These are phyloP conservation scores for Aspergillus pseudonomiae DNA, from an alignment of 2,329 filamentous ascomycete genomes.

Conservation along the genomic window DNA sequence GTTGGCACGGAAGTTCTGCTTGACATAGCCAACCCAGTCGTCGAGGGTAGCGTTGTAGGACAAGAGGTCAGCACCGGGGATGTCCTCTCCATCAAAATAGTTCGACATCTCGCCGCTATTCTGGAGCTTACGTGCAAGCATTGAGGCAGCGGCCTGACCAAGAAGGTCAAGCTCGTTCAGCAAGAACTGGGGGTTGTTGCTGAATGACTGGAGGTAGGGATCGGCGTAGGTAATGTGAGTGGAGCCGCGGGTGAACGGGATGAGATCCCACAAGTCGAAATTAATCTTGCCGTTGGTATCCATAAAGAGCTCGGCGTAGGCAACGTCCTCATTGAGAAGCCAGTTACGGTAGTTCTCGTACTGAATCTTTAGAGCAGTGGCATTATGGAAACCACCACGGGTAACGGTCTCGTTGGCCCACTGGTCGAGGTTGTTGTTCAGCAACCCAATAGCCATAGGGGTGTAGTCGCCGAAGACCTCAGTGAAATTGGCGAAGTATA, in stretches of 20 bases:
- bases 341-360: slow-evolving; percentile 33
- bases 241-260: too few relatives aligned
- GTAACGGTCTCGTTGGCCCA: slow-evolving; percentile 31
- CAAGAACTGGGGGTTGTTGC: slow-evolving; percentile 29
- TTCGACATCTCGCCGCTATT: slow-evolving; percentile 19
- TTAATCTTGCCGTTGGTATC: too few relatives aligned
- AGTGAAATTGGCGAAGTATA: slow-evolving; percentile 32
- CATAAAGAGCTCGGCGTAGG: slow-evolving; percentile 30
- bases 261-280: too few relatives aligned
- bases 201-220: too few relatives aligned
- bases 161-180: slow-evolving; percentile 31
- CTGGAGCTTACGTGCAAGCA: slow-evolving; percentile 28
- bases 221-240: too few relatives aligned
- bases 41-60: slow-evolving; percentile 22
- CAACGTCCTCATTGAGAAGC: slow-evolving; percentile 30
- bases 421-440: slow-evolving; percentile 15
- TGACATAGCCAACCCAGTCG: slow-evolving; percentile 27
- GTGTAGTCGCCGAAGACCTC: slow-evolving; percentile 20
- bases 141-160: slow-evolving; percentile 29
- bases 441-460: neutral
- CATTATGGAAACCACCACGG: slow-evolving; percentile 32
- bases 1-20: slow-evolving; percentile 30
- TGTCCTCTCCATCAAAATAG: slow-evolving; percentile 19
- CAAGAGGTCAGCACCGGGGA: slow-evolving; percentile 18
- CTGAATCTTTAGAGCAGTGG: slow-evolving; percentile 26